A percentile compares a stretch with the other conserved stretches of the same genome.
These are phyloP conservation scores for Colletotrichum spaethianum DNA, from an alignment of 2,329 filamentous ascomycete species.

Conservation along the genomic window DNA sequence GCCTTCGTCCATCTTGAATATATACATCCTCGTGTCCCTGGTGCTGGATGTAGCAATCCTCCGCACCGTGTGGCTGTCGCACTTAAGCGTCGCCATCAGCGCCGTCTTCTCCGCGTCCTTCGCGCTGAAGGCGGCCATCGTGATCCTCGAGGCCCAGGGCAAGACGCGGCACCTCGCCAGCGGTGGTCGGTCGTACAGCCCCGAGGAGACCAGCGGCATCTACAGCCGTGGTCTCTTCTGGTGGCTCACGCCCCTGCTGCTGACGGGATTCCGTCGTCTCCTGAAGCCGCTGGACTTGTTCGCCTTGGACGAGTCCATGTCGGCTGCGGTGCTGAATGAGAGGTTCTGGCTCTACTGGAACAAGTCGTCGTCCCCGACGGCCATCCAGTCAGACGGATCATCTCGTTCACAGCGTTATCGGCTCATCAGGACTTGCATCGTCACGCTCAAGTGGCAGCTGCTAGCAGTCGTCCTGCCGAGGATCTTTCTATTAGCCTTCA, in stretches of 20 bases:
- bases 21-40: constrained; percentile 51
- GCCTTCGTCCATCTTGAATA: constrained; percentile 52
- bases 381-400: not conserved
- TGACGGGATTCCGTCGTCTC: constrained; percentile 51
- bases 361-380: constrained; percentile 43
- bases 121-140: constrained; percentile 52
- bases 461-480: constrained; percentile 50
- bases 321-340: constrained; percentile 47
- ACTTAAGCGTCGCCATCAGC: constrained; percentile 45
- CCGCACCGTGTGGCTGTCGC: constrained; percentile 53
- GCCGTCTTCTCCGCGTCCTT: constrained; percentile 54
- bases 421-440: constrained; percentile 48
- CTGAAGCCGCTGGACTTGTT: constrained; percentile 53
- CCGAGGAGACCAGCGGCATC: constrained; percentile 55
- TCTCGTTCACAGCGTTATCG: constrained; percentile 36
- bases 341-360: constrained; percentile 51
- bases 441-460: constrained; percentile 48
- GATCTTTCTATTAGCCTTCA: constrained; percentile 52
- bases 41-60: constrained; percentile 53
- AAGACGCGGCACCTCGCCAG: constrained; percentile 53
- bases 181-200: constrained; percentile 48
- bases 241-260: constrained; percentile 54
- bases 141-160: constrained; percentile 56
- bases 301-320: constrained; percentile 50
- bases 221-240: constrained; percentile 54